These are phyloP conservation scores for Sarocladium brachiariae DNA, from an alignment of 2,329 filamentous ascomycete genomes.

Conservation along the genomic window DNA sequence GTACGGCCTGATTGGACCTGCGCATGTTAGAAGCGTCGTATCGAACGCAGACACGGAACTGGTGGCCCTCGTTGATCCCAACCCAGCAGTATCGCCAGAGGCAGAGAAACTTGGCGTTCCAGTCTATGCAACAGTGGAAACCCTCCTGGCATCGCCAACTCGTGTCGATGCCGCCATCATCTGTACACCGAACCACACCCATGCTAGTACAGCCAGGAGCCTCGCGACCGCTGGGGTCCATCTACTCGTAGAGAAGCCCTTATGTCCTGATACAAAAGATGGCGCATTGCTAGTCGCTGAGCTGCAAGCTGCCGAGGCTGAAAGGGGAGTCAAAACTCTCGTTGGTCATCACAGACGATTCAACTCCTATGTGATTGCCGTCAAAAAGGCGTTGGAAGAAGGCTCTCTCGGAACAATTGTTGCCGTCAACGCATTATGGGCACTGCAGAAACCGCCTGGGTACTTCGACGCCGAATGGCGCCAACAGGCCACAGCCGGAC, in stretches of 20 bases:
- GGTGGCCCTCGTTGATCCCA: slow-evolving; percentile 24
- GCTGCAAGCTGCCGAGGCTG: slow-evolving; percentile 21
- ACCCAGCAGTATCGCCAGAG: slow-evolving; percentile 15
- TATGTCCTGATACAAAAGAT: slow-evolving; percentile 34
- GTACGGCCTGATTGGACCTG: slow-evolving; percentile 23
- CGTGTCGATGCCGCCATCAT: slow-evolving; percentile 49
- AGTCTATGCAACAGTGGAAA: slow-evolving; percentile 27
- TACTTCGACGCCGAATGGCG: slow-evolving; percentile 50
- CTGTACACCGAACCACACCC: slow-evolving; percentile 53
- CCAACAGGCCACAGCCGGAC: slow-evolving; percentile 41
- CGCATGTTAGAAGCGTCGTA: slow-evolving; percentile 23
- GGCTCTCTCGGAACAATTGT: slow-evolving; percentile 38
- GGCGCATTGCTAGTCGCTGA: slow-evolving; percentile 20
- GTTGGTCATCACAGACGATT: slow-evolving; percentile 55
- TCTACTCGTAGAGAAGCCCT: slow-evolving; percentile 51
- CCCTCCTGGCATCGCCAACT: slow-evolving; percentile 31
- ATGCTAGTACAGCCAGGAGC: slow-evolving; percentile 42
- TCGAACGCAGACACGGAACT: slow-evolving; percentile 17
- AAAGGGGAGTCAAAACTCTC: slow-evolving; percentile 34
- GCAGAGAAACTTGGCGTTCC: slow-evolving; percentile 17
- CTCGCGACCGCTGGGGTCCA: slow-evolving; percentile 41
- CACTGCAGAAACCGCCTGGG: slow-evolving; percentile 38
- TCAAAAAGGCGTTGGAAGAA: slow-evolving; percentile 36
- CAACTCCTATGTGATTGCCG: slow-evolving; percentile 45
- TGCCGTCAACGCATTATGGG: slow-evolving; percentile 50